Conservation (phyloP, 305 asterid genomes). For the Plantago lanceolata region DNA sequence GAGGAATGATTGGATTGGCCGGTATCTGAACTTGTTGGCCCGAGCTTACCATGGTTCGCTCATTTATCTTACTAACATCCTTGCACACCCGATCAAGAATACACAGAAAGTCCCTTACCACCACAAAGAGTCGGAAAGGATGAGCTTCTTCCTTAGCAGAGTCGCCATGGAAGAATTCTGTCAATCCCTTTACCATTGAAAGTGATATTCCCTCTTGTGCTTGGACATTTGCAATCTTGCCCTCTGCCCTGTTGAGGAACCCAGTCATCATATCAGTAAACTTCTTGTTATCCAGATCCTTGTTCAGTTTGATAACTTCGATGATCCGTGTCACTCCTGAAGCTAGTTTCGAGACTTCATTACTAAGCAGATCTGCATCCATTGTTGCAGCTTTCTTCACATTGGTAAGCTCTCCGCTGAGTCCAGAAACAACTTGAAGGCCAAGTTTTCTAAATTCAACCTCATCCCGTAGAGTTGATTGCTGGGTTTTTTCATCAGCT, state of each 20-base stretch:
- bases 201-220: constrained; percentile 61
- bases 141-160: constrained; percentile 73
- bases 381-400: constrained; percentile 81
- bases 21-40: constrained; percentile 30
- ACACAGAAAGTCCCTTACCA: constrained; percentile 64
- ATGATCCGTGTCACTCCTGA: constrained; percentile 44
- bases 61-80: constrained; percentile 68
- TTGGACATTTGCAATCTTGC: constrained; percentile 46
- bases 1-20: constrained; percentile 31
- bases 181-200: constrained; percentile 70
- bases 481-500: constrained; percentile 28
- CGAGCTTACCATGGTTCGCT: constrained; percentile 56
- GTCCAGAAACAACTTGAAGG: constrained; percentile 61
- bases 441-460: constrained; percentile 52
- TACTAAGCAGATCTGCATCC: constrained; percentile 54
- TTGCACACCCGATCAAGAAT: constrained; percentile 76
- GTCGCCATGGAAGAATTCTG: constrained; percentile 76
- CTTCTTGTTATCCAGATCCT: constrained; percentile 33
- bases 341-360: constrained; percentile 55
- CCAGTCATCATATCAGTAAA: constrained; percentile 45
- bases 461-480: constrained; percentile 46
- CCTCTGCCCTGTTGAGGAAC: constrained; percentile 55
- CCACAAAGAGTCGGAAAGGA: constrained; percentile 56
- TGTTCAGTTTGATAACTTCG: constrained; percentile 43
- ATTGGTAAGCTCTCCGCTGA: constrained; percentile 68